Evolutionary conservation across 1,284 basidiomycete genomes (phyloP), one percentile per base, ranked within the genome.

Genomic region (Apiotrichum mycotoxinovorans): DNA sequence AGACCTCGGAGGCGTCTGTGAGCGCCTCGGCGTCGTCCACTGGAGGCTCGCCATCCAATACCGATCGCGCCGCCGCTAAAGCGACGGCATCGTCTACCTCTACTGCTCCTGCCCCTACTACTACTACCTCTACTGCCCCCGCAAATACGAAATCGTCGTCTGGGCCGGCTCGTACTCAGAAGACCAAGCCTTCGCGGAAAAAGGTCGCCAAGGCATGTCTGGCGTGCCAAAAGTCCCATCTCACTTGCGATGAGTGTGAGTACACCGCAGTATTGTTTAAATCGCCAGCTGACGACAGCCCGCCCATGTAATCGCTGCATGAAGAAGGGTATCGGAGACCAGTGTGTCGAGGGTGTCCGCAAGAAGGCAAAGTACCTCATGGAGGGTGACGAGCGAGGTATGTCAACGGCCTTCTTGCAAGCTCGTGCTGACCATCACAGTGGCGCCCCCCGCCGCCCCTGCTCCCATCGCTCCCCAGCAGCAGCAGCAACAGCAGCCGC

Each of bases 361-460:
- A 98, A 98, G 80, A 97, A 97, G 79, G 95, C 95, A 25, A 98
- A 98, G 74, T 98, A 98, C 76, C 83, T 96, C 18, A 80, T 93
- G 62, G 91, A 95, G 73, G 91, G 93, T 48, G 88, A 90, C 45
- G 92, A 96, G 74, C 84, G 92, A 56, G 87, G 91, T 91, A 71
- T 14, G 38, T 41, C 4, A 41, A n/a, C 17, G 37, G 14, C 34
- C 22, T 38, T 23, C 20, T 38, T 49, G 47, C 20, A 15, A 26
- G 15, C 15, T 9, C 26, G 26, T n/a, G 15, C 50, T 30, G 30
- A 5, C 15, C 20, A 5, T n/a, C n/a, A 4, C 34, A 53, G 50
- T 26, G 17, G 46, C 56, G 17, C 38, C 51, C 3, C 45, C 51
- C 18, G 42, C 46, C 23, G 35, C 50, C 25, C 51, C 48, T 20